Percentiles rank a stretch among this genome's conserved stretches.
Conservation (phyloP, 2,329 filamentous ascomycete genomes). For the Huntiella bhutanensis region DNA sequence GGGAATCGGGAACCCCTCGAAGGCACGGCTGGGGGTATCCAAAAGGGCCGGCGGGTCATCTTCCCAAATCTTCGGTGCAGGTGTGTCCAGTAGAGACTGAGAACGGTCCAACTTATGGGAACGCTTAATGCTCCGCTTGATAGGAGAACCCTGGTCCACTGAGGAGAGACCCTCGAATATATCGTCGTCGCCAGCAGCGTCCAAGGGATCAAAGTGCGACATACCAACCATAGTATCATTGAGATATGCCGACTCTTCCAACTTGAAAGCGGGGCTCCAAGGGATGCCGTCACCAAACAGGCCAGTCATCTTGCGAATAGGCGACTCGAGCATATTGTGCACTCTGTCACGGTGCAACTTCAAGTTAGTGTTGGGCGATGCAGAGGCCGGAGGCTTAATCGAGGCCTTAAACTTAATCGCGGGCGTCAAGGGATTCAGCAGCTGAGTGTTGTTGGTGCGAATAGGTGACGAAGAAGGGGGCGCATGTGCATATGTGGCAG, state of each 20-base stretch:
- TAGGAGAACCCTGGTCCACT: conserved; percentile 40
- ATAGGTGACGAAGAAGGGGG: conserved; percentile 51
- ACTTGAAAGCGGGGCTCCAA: conserved; percentile 45
- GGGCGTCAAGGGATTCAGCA: conserved; percentile 64
- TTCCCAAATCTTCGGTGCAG: conserved; percentile 10
- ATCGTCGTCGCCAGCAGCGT: conserved; percentile 18
- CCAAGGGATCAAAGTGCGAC: conserved; percentile 43
- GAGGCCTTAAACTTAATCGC: conserved; percentile 60
- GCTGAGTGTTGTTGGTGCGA: conserved; percentile 36
- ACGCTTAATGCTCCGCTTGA: conserved; percentile 43
- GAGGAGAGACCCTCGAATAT: conserved; percentile 21
- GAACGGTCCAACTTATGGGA: conserved; percentile 41
- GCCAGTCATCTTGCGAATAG: conserved; percentile 30
- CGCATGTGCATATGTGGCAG: conserved; percentile 24
- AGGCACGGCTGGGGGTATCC: conserved; percentile 10
- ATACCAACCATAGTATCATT: conserved; percentile 24
- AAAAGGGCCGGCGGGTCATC: conserved; percentile 5
- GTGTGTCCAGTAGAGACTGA: conserved; percentile 23
- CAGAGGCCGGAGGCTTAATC: conserved; percentile 43
- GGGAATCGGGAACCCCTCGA: conserved; percentile 29
- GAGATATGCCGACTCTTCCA: conserved; percentile 37
- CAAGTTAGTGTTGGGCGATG: conserved; percentile 84
- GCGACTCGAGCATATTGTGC: conserved; percentile 62
- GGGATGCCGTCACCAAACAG: conserved; percentile 27
- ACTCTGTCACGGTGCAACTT: conserved; percentile 74